Percentiles rank a stretch among this genome's conserved stretches.
Conservation (phyloP, 2,329 filamentous ascomycete genomes). For the Ophiostoma pallidulum region DNA sequence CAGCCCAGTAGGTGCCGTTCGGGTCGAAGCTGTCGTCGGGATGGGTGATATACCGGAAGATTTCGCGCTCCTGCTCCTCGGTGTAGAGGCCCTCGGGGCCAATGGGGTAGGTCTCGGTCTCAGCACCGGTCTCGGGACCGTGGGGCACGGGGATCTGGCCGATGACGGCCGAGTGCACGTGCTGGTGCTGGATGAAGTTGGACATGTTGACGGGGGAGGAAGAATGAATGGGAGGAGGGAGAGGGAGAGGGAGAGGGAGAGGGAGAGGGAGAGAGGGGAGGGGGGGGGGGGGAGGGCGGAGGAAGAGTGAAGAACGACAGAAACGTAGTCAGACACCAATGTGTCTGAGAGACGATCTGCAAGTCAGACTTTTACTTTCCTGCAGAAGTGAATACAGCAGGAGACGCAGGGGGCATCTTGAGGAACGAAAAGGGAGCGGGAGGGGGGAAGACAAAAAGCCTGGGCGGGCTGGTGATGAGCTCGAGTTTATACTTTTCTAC, state of each 20-base stretch:
- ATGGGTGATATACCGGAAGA: constrained; percentile 71
- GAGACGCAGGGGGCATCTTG: constrained; percentile 4
- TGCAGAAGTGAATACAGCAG: not conserved
- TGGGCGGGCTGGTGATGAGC: not conserved
- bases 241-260: not conserved
- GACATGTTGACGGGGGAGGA: constrained; percentile 23
- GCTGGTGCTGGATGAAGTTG: constrained; percentile 29
- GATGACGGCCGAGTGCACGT: constrained; percentile 32
- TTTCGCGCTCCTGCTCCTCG: constrained; percentile 43
- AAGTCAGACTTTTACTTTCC: too few species aligned
- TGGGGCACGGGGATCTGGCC: constrained; percentile 50
- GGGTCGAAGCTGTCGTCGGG: constrained; percentile 81
- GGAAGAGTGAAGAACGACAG: not conserved
- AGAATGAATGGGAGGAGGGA: not conserved
- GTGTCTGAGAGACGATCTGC: too few species aligned
- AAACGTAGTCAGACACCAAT: not conserved
- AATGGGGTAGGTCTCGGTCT: constrained; percentile 38
- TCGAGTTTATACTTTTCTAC: constrained; percentile 8
- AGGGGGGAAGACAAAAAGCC: not conserved
- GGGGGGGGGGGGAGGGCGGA: not conserved
- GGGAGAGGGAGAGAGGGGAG: not conserved
- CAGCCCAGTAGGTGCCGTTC: constrained; percentile 87
- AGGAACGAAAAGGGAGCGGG: not conserved
- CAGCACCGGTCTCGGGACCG: constrained; percentile 38
- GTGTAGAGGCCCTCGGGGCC: constrained; percentile 29